Percentiles rank a stretch among this genome's conserved stretches.
Conservation (phyloP, 1,284 basidiomycete genomes). For the Ustilago tritici region DNA sequence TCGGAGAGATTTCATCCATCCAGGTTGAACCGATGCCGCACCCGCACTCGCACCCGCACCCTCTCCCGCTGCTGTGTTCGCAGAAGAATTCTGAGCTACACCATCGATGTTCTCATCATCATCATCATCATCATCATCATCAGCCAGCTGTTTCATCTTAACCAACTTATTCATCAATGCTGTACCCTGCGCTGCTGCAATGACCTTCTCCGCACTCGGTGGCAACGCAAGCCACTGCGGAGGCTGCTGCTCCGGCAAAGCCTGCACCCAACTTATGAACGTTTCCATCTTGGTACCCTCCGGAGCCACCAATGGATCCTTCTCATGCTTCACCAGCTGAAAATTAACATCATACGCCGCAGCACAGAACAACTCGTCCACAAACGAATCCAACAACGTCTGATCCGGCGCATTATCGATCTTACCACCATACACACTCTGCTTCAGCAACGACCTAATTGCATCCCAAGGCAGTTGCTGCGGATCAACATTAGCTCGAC, state of each 20-base stretch:
- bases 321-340: constrained; percentile 57
- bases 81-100: neutral
- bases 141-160: constrained; percentile 62
- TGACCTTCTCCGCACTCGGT: constrained; percentile 65
- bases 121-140: constrained; percentile 59
- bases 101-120: constrained; percentile 7
- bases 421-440: constrained; percentile 68
- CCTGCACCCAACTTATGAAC: constrained; percentile 63
- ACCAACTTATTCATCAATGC: constrained; percentile 62
- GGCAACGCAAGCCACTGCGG: constrained; percentile 67
- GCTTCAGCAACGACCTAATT: constrained; percentile 63
- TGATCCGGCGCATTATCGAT: constrained; percentile 66
- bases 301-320: constrained; percentile 58
- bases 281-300: constrained; percentile 66
- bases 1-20: constrained; percentile 63
- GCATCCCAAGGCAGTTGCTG: constrained; percentile 66
- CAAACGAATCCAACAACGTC: constrained; percentile 65
- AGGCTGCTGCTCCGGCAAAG: constrained; percentile 67
- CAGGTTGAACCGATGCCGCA: constrained; percentile 51
- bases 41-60: neutral
- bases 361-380: constrained; percentile 66
- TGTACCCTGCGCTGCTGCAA: constrained; percentile 61
- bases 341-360: constrained; percentile 63
- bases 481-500: constrained; percentile 62
- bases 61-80: neutral